Evolutionary conservation across 225 moss, liverwort and hornwort genomes (phyloP), one percentile per base, ranked within the genome.

Genomic region (Physcomitrellopsis africana): DNA sequence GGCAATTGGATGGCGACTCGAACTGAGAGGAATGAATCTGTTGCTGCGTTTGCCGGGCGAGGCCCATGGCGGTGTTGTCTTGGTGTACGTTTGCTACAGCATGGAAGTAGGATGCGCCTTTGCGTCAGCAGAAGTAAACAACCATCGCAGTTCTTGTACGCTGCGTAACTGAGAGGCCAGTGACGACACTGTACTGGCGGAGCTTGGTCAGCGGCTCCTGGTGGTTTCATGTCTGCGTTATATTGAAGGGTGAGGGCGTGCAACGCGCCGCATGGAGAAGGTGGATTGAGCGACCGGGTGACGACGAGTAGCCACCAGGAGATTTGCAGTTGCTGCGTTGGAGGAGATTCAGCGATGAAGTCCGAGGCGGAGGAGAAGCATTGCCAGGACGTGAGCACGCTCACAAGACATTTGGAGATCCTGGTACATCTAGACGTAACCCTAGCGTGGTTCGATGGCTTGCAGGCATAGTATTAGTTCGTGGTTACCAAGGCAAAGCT

Each of bases 281-380:
- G 48, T 11, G 59, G 32, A 47, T 46, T 61, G 9, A 77, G 60
- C 15, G 77, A 69, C 60, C 69, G 68, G 32, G 61, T 70, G 32
- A 69, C 69, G 54, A 62, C 70, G 60, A 77, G 12, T 49, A 63
- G 69, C 62, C 77, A 70, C 62, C 77, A 77, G 12, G 85, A 91
- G 83, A 85, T 91, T 65, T 91, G 86, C 74, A 91, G 86, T 64
- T 89, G 89, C 89, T 82, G 85, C 82, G 79, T 84, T 43, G 91
- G 86, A 64, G 66, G 89, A 76, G 91, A 89, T 77, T 86, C 88
- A 68, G 89, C 91, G 6, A 89, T 89, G 89, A 89, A 91, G 74
- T 89, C 89, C 55, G 91, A 89, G 84, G 89, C 89, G 43, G 91
- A 91, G 80, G 91, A 91, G 79, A 91, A 91, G 64, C 89, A 91